A percentile compares a stretch with the other conserved stretches of the same genome.
These are phyloP conservation scores for Clarireedia hainanense DNA, from an alignment of 2,329 filamentous ascomycete genomes.

Conservation along the genomic window DNA sequence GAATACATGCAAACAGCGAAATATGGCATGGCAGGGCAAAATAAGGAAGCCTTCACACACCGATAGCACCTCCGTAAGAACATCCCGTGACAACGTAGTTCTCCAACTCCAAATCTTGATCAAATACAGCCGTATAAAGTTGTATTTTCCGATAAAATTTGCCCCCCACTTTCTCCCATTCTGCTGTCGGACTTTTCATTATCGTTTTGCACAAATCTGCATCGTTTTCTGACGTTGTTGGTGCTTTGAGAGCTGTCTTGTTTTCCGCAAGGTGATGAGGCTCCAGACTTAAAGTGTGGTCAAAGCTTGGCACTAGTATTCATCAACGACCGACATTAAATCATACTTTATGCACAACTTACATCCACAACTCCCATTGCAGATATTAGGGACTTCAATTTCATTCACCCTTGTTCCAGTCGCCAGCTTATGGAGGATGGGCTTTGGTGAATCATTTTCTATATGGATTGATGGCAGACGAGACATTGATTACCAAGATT, in stretches of 20 bases:
- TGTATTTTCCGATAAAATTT: conserved; percentile 93
- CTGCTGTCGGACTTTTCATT: conserved; percentile 43
- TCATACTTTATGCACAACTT: neutral
- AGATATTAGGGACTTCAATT: neutral
- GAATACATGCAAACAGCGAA: no score
- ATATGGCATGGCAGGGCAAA: neutral
- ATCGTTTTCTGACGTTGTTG: conserved; percentile 3
- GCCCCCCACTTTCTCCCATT: conserved; percentile 91
- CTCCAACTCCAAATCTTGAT: conserved; percentile 87
- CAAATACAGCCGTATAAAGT: conserved; percentile 88
- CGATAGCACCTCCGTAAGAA: conserved; percentile 87
- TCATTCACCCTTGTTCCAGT: neutral
- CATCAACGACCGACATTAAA: neutral
- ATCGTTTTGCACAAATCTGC: conserved; percentile 1
- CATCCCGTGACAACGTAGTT: conserved; percentile 89
- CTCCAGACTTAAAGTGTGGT: conserved; percentile 21
- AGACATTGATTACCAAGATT: conserved; percentile 57
- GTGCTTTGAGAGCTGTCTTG: conserved; percentile 5
- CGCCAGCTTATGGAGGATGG: conserved; percentile 1
- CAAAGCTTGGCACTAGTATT: conserved; percentile 23
- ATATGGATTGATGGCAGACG: conserved; percentile 48
- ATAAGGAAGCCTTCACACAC: conserved; percentile 39
- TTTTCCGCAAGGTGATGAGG: neutral
- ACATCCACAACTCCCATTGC: neutral
- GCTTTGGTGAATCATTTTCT: conserved; percentile 3